Conservation (phyloP, 129 eudicot species). For the Erigeron canadensis region DNA sequence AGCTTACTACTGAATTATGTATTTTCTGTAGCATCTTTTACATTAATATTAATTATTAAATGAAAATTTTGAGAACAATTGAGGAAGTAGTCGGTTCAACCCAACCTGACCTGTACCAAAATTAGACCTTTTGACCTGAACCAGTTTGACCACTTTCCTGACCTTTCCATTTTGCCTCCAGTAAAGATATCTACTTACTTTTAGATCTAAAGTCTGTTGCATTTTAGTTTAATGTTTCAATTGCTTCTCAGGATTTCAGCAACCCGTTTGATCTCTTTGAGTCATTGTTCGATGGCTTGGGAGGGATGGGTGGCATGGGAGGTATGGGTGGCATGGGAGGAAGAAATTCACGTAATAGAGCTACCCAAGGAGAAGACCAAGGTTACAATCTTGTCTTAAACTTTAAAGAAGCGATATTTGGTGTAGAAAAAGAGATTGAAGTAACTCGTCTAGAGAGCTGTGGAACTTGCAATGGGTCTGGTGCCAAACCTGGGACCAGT, state of each 20-base stretch:
- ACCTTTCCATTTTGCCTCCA: background rate
- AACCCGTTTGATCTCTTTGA: slow-evolving; percentile 88
- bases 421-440: slow-evolving; percentile 87
- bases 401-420: slow-evolving; percentile 92
- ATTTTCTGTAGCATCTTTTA: background rate
- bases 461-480: slow-evolving; percentile 79
- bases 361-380: slow-evolving; percentile 89
- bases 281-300: slow-evolving; percentile 70
- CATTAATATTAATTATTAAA: no score
- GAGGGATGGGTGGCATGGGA: slow-evolving; percentile 89
- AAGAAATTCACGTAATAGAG: slow-evolving; percentile 57
- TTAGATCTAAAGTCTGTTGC: slow-evolving; percentile 5
- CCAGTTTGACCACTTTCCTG: background rate
- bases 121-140: background rate
- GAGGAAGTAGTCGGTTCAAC: no score
- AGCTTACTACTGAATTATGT: background rate
- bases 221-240: background rate
- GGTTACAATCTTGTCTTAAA: slow-evolving; percentile 65
- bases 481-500: slow-evolving; percentile 79
- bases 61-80: no score
- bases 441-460: slow-evolving; percentile 77
- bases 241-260: slow-evolving; percentile 72
- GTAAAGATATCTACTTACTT: background rate
- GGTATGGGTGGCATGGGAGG: slow-evolving; percentile 96
- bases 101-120: background rate